Percentiles rank a stretch among this genome's conserved stretches.
Conservation (phyloP, 768 basidiomycete genomes). For the Lactarius hatsudake region DNA sequence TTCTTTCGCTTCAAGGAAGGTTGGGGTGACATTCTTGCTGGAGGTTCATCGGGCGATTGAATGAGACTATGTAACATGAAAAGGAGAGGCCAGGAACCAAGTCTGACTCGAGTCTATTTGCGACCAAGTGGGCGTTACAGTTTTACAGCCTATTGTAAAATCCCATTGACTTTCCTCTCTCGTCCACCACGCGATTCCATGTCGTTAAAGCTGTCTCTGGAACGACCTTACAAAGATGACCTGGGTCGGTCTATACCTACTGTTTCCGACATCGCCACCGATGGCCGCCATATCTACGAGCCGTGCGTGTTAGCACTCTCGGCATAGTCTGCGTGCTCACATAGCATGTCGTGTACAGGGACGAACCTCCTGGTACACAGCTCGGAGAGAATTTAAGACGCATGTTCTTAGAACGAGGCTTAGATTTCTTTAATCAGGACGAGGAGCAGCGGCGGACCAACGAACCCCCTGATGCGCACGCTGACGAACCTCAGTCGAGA, state of each 20-base stretch:
- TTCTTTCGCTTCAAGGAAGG: constrained; percentile 57
- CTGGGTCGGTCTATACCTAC: constrained; percentile 58
- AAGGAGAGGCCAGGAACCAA: neutral
- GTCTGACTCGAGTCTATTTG: neutral
- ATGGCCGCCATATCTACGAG: constrained; percentile 69
- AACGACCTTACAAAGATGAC: constrained; percentile 81
- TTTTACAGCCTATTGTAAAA: neutral
- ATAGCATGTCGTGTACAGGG: constrained; percentile 28
- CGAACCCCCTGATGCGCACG: constrained; percentile 26
- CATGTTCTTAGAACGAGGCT: constrained; percentile 71
- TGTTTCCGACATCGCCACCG: constrained; percentile 65
- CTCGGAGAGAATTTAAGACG: constrained; percentile 66
- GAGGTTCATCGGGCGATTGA: constrained; percentile 14
- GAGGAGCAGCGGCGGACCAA: constrained; percentile 28
- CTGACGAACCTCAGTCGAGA: constrained; percentile 32
- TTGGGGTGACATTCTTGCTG: constrained; percentile 14
- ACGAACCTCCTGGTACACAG: constrained; percentile 51
- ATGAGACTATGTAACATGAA: constrained; percentile 7
- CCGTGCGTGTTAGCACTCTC: constrained; percentile 46
- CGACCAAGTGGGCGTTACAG: too few relatives aligned
- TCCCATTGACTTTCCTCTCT: neutral
- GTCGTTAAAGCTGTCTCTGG: constrained; percentile 72
- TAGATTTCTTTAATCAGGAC: constrained; percentile 67
- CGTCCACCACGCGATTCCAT: constrained; percentile 33
- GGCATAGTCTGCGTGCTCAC: constrained; percentile 12